Percentiles rank a stretch among this genome's conserved stretches.
These are phyloP conservation scores for Ustanciosporium gigantosporum DNA, from an alignment of 1,284 basidiomycete species.

Conservation along the genomic window DNA sequence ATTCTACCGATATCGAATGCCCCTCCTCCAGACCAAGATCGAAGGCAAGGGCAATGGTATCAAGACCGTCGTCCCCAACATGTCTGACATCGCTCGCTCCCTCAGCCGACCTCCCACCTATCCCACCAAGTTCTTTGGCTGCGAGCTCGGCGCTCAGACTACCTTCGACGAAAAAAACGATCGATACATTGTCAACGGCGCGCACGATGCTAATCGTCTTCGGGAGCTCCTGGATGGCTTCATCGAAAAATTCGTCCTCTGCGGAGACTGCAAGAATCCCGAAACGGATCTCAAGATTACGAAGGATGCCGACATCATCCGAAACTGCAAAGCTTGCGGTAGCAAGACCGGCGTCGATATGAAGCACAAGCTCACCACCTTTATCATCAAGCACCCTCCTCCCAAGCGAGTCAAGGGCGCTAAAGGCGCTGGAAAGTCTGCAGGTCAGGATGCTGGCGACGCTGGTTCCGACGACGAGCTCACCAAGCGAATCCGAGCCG, in stretches of 20 bases:
- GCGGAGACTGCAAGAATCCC: slow-evolving; percentile 97
- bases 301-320: slow-evolving; percentile 80
- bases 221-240: slow-evolving; percentile 94
- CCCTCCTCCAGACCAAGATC: slow-evolving; percentile 89
- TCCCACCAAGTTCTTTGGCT: slow-evolving; percentile 98
- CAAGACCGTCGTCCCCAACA: slow-evolving; percentile 82
- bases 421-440: slow-evolving; percentile 58
- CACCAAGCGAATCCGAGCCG: slow-evolving; percentile 66
- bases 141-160: slow-evolving; percentile 96
- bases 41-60: slow-evolving; percentile 99
- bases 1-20: slow-evolving; percentile 75
- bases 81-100: slow-evolving; percentile 95
- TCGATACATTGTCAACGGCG: slow-evolving; percentile 97
- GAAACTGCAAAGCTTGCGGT: slow-evolving; percentile 98
- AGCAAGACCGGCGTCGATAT: slow-evolving; percentile 89
- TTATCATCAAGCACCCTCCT: slow-evolving; percentile 95
- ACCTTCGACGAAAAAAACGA: slow-evolving; percentile 95
- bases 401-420: slow-evolving; percentile 67
- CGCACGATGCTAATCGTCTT: slow-evolving; percentile 86
- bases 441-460: slow-evolving; percentile 68
- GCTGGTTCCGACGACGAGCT: slow-evolving; percentile 63
- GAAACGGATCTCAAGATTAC: slow-evolving; percentile 95
- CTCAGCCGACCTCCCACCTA: slow-evolving; percentile 92
- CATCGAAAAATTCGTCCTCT: slow-evolving; percentile 95
- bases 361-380: slow-evolving; percentile 94